Evolutionary conservation across 345 rosid species (phyloP).

Genomic region (Geranium brycei): DNA sequence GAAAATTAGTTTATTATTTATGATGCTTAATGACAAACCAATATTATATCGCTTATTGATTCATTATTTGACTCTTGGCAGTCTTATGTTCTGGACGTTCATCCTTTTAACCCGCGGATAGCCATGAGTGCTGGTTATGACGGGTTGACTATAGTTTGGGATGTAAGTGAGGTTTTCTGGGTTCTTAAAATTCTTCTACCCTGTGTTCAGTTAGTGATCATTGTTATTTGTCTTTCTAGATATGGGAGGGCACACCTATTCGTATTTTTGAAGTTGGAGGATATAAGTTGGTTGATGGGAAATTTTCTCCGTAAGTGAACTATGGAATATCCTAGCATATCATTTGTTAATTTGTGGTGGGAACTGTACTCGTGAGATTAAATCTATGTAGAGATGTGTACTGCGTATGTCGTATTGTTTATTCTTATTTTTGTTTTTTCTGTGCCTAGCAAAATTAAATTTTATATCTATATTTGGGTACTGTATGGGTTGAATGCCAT

Average conservation of each 20-base stretch:
- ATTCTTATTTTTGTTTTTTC: neutral
- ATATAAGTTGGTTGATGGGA: slow-evolving; percentile 93
- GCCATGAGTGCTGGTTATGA: slow-evolving; percentile 99
- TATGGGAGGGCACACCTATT: slow-evolving; percentile 96
- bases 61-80: slow-evolving; percentile 26
- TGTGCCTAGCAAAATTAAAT: neutral
- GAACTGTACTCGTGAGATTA: neutral
- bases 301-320: slow-evolving; percentile 92
- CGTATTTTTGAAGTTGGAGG: slow-evolving; percentile 74
- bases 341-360: neutral
- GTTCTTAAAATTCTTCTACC: neutral
- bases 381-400: neutral
- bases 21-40: neutral
- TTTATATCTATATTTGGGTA: neutral
- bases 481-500: neutral
- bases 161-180: slow-evolving; percentile 53
- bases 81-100: slow-evolving; percentile 99
- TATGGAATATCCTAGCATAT: slow-evolving; percentile 4
- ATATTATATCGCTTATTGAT: slow-evolving; percentile 13
- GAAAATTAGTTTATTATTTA: neutral
- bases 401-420: neutral
- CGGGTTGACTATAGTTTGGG: slow-evolving; percentile 95
- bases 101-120: slow-evolving; percentile 94
- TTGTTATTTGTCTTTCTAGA: slow-evolving; percentile 32
- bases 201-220: slow-evolving; percentile 6